Percentiles rank a stretch among this genome's conserved stretches.
phyloP scores from a whole-genome alignment of 2,329 filamentous ascomycete species.

The Colletotrichum chlorophyti region DNA sequence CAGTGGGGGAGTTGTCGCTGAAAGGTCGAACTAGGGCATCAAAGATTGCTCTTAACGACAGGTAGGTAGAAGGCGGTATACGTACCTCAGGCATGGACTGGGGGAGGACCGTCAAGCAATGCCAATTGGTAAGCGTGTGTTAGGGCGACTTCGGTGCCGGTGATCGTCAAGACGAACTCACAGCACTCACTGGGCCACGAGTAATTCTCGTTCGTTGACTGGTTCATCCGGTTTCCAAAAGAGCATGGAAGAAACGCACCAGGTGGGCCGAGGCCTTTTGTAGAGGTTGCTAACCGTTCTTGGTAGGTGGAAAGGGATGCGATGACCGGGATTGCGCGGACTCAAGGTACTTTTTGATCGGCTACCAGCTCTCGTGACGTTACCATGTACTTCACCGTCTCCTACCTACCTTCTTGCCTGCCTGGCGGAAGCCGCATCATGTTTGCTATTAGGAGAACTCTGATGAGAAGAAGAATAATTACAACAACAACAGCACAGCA shows the following conservation, averaged over 20 bases:
- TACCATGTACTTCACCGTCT: background rate
- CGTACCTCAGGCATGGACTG: conserved; percentile 3
- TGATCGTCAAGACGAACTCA: conserved; percentile 25
- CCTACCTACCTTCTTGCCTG: too few relatives aligned
- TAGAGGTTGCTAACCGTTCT: conserved; percentile 34
- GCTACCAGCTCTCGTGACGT: conserved; percentile 6
- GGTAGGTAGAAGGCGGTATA: conserved; percentile 2
- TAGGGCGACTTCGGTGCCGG: conserved; percentile 25
- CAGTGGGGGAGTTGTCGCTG: too few relatives aligned
- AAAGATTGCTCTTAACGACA: too few relatives aligned
- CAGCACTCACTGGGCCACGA: conserved; percentile 8
- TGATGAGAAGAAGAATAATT: too few relatives aligned
- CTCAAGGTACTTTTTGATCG: conserved; percentile 18
- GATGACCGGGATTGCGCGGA: conserved; percentile 28
- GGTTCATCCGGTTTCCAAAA: conserved; percentile 10
- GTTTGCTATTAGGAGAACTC: too few relatives aligned
- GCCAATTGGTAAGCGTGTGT: conserved; percentile 2
- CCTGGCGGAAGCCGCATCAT: too few relatives aligned
- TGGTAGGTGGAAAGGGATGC: conserved; percentile 37
- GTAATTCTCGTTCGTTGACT: conserved; percentile 6
- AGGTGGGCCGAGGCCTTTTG: conserved; percentile 31
- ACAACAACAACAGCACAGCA: too few relatives aligned
- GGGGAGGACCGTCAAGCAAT: background rate
- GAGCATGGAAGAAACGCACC: conserved; percentile 22
- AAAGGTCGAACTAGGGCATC: too few relatives aligned